These are phyloP conservation scores for Boechera retrofracta DNA, from an alignment of 345 rosid species.

Conservation along the genomic window DNA sequence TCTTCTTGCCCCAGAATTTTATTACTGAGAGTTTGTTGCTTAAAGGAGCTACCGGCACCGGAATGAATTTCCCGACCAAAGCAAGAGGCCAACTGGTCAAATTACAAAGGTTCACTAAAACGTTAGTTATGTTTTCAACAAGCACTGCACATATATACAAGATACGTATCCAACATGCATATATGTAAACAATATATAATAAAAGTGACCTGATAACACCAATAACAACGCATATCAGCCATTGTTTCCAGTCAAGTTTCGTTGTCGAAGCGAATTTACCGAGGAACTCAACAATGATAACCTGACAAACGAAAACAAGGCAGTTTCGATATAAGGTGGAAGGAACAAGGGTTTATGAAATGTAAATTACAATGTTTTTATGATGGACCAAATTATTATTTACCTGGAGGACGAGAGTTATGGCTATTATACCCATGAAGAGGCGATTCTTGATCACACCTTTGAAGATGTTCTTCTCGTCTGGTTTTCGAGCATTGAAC, in stretches of 20 bases:
- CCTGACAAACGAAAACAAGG: conserved; percentile 49
- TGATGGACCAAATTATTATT: conserved; percentile 1
- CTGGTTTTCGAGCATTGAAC: conserved; percentile 95
- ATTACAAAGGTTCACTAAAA: background rate
- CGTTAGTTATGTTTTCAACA: conserved; percentile 10
- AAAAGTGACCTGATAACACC: conserved; percentile 66
- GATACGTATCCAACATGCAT: background rate
- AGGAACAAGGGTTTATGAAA: background rate
- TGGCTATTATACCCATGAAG: conserved; percentile 73
- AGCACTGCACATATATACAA: background rate
- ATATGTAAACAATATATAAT: background rate
- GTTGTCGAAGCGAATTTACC: conserved; percentile 82
- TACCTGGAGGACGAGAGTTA: conserved; percentile 91
- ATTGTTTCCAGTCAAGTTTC: conserved; percentile 74
- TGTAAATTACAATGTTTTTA: background rate
- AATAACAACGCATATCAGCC: conserved; percentile 69
- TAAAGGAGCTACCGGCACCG: conserved; percentile 67
- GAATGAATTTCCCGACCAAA: conserved; percentile 70
- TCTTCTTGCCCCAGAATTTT: conserved; percentile 48
- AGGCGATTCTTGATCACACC: conserved; percentile 77
- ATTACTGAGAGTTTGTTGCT: conserved; percentile 23
- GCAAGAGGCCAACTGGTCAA: conserved; percentile 93
- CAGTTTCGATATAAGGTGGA: background rate
- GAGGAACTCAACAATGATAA: conserved; percentile 74
- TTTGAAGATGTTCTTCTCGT: conserved; percentile 72